A percentile compares a stretch with the other conserved stretches of the same genome.
phyloP scores from a whole-genome alignment of 148 eudicot genomes.

The Selenicereus undatus region DNA sequence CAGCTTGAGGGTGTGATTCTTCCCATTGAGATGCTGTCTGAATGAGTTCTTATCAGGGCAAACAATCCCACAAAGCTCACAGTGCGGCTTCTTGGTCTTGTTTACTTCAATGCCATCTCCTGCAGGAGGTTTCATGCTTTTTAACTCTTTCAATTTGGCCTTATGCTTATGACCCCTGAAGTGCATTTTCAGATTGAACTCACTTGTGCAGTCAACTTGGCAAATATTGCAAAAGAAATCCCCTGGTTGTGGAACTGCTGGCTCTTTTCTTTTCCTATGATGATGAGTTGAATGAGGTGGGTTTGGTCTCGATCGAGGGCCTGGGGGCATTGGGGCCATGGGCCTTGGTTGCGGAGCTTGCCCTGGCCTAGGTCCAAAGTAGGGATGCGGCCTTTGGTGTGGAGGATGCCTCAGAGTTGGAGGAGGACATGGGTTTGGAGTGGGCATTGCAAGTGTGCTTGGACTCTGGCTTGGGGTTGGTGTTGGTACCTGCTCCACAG shows the following conservation, averaged over 20 bases:
- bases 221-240: background rate
- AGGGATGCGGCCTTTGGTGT: background rate
- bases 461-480: background rate
- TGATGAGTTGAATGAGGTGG: background rate
- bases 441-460: background rate
- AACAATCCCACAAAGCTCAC: slow-evolving; percentile 8
- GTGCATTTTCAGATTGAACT: background rate
- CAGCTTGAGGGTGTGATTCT: background rate
- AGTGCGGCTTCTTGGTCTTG: background rate
- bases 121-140: background rate
- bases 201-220: background rate
- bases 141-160: background rate
- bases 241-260: background rate
- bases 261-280: background rate
- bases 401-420: background rate
- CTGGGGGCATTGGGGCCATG: background rate
- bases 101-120: background rate
- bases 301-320: background rate
- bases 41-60: background rate
- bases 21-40: background rate
- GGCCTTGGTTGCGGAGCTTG: background rate
- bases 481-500: background rate
- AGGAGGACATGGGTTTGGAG: background rate
- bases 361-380: background rate
- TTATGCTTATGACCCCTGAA: background rate